phyloP scores from a whole-genome alignment of 169 alveolate species.

The Fabrea salina region DNA sequence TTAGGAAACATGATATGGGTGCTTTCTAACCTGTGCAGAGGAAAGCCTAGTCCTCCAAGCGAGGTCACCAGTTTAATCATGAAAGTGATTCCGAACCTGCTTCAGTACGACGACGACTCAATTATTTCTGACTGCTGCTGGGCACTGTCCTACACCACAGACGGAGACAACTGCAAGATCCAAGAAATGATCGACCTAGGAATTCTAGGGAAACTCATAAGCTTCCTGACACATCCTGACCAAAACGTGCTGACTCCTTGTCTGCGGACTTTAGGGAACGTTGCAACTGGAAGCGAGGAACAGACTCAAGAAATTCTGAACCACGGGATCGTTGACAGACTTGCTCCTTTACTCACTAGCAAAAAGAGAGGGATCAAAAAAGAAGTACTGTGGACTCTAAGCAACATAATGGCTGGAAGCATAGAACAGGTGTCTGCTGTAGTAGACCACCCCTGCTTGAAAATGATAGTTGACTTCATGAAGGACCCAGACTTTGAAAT shows the following conservation, averaged over 20 bases:
- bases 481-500: not conserved
- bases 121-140: slow-evolving; percentile 92
- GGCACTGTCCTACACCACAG: slow-evolving; percentile 93
- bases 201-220: slow-evolving; percentile 91
- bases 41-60: slow-evolving; percentile 89
- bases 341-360: slow-evolving; percentile 81
- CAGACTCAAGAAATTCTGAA: slow-evolving; percentile 93
- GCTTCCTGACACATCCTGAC: slow-evolving; percentile 82
- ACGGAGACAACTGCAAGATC: slow-evolving; percentile 90
- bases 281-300: slow-evolving; percentile 95
- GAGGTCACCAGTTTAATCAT: slow-evolving; percentile 51
- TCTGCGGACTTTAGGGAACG: slow-evolving; percentile 95
- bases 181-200: slow-evolving; percentile 84
- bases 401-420: slow-evolving; percentile 96
- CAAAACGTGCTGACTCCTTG: slow-evolving; percentile 94
- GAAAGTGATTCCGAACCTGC: not conserved
- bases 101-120: slow-evolving; percentile 35
- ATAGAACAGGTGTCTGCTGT: slow-evolving; percentile 36
- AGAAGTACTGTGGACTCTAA: slow-evolving; percentile 97
- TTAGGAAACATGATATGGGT: slow-evolving; percentile 94
- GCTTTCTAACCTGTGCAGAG: slow-evolving; percentile 91
- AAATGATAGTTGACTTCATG: not conserved
- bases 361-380: slow-evolving; percentile 90
- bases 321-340: slow-evolving; percentile 87
- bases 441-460: slow-evolving; percentile 3